These are phyloP conservation scores for Penicillium tannophilum DNA, from an alignment of 495 filamentous ascomycete species.

Conservation along the genomic window DNA sequence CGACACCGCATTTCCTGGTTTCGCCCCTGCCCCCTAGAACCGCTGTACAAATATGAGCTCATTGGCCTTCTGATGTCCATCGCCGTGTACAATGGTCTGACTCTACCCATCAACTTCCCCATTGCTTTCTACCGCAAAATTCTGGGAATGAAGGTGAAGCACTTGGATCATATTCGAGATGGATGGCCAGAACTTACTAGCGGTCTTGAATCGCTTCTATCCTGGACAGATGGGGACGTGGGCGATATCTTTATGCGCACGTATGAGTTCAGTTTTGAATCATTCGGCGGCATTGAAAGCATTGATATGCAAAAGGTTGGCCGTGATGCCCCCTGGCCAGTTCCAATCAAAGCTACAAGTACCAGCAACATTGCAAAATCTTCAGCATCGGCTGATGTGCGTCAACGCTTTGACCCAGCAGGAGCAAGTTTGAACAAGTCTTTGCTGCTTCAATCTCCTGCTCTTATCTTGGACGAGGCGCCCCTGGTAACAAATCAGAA, in stretches of 20 bases:
- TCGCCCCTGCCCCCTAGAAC: conserved; percentile 74
- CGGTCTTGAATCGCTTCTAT: conserved; percentile 67
- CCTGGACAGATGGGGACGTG: conserved; percentile 80
- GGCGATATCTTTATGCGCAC: conserved; percentile 77
- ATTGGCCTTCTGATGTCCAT: conserved; percentile 84
- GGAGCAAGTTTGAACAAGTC: conserved; percentile 26
- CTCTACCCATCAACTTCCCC: conserved; percentile 85
- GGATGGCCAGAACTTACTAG: conserved; percentile 82
- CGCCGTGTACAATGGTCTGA: conserved; percentile 93
- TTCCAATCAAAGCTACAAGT: conserved; percentile 8
- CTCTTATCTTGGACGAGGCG: conserved; percentile 36
- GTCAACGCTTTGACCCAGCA: conserved; percentile 23
- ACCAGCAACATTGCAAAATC: conserved; percentile 14
- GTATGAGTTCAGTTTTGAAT: conserved; percentile 81
- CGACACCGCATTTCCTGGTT: conserved; percentile 84
- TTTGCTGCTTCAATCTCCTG: conserved; percentile 24
- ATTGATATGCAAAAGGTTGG: conserved; percentile 56
- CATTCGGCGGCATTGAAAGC: conserved; percentile 58
- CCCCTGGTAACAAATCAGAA: conserved; percentile 72
- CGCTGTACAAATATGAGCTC: conserved; percentile 87
- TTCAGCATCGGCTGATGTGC: conserved; percentile 30
- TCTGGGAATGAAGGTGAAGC: conserved; percentile 62
- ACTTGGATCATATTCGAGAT: conserved; percentile 75
- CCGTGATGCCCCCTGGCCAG: conserved; percentile 43
- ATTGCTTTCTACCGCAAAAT: conserved; percentile 80